phyloP scores from a whole-genome alignment of 2,329 filamentous ascomycete genomes.

The Fusarium siculi region DNA sequence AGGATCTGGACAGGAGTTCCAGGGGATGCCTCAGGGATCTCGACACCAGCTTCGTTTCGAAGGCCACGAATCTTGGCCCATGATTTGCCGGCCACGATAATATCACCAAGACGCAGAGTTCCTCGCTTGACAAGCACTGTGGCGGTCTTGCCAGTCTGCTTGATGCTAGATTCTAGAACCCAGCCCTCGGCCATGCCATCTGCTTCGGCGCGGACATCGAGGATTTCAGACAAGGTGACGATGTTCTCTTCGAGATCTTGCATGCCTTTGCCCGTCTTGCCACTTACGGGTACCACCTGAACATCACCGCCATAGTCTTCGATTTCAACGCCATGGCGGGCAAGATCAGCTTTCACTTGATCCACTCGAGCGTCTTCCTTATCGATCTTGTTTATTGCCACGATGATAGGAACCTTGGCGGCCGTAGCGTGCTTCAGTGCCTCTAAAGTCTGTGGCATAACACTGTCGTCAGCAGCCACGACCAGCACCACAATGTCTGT shows the following conservation, averaged over 20 bases:
- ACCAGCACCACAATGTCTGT: conserved; percentile 97
- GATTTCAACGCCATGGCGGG: conserved; percentile 84
- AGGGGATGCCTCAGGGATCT: conserved; percentile 79
- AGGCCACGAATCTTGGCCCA: conserved; percentile 89
- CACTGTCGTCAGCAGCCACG: conserved; percentile 95
- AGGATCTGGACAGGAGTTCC: conserved; percentile 92
- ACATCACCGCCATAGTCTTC: conserved; percentile 96
- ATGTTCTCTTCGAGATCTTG: conserved; percentile 91
- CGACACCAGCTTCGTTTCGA: conserved; percentile 83
- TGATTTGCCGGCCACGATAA: conserved; percentile 87
- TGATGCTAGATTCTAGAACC: conserved; percentile 92
- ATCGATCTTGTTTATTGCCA: conserved; percentile 97
- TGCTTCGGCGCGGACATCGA: conserved; percentile 85
- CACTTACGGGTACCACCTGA: conserved; percentile 90
- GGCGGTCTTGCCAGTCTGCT: conserved; percentile 83
- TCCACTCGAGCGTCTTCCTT: conserved; percentile 85
- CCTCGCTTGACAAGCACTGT: conserved; percentile 90
- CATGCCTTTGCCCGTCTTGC: conserved; percentile 94
- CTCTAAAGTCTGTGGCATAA: conserved; percentile 96
- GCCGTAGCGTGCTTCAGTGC: conserved; percentile 91
- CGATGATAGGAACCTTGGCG: conserved; percentile 93
- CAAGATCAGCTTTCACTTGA: conserved; percentile 87
- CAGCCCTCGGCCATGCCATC: conserved; percentile 88
- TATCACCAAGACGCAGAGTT: conserved; percentile 81
- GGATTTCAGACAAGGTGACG: conserved; percentile 84